Evolutionary conservation across 2,329 filamentous ascomycete genomes (phyloP), one percentile per base, ranked within the genome.

Genomic region (Basipetospora chlamydospora): DNA sequence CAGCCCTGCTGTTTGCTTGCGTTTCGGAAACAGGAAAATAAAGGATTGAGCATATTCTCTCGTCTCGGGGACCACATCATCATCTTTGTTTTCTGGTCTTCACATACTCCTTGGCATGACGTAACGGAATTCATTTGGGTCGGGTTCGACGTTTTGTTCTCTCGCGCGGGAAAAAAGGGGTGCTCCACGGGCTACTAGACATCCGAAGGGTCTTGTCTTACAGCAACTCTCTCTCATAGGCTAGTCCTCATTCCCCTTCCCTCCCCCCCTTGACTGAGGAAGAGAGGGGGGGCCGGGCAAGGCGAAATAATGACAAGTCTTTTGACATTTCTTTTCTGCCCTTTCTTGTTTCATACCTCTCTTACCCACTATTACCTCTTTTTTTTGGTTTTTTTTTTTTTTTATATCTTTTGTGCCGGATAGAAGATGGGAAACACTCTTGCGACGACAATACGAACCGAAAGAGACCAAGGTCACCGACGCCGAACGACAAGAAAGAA

Each of bases 61-160:
- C n/a, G n/a, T n/a, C n/a, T n/a, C n/a, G n/a, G 63, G 59, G 63
- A 63, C 56, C 61, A 58, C 58, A 58, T 60, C 50, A 56, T 56
- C 60, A 64, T 8, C 32, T 28, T 40, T 35, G 28, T 39, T 39
- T 20, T 25, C 35, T 21, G 17, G 10, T 33, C 18, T 20, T 22
- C 21, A 33, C 30, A 20, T 15, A 25, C 26, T 35, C 11, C 17
- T 22, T 35, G 21, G 15, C 22, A 35, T 35, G 33, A 20, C 13
- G 2, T 35, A 15, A 25, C 26, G 23, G 15, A 22, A 22, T 26
- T 35, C 33, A 26, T 35, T 20, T n/a, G n/a, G n/a, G n/a, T n/a
- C n/a, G n/a, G 30, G 30, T 33, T 20, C 17, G 30, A 21, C 17
- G 30, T 33, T n/a, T 33, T 20, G 23, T 33, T 20, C n/a, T 33